Evolutionary conservation across 1,284 basidiomycete species (phyloP), one percentile per base, ranked within the genome.

Genomic region (Leccinum variabile): DNA sequence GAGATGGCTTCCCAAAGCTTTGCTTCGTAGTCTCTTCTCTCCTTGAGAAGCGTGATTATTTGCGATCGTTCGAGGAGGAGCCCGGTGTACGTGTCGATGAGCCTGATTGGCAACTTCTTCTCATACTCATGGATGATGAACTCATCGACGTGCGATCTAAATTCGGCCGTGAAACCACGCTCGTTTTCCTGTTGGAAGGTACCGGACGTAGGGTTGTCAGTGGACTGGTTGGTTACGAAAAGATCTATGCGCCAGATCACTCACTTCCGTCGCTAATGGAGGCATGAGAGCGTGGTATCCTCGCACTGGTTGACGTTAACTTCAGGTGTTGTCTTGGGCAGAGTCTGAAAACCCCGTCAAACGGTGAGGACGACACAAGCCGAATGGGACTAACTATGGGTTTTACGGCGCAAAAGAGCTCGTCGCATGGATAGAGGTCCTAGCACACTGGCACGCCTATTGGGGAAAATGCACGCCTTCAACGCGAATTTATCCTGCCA

Each of bases 31-130:
- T 68, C 67, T 22, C 11, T 55, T 18, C 67, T 58, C 13, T 11
- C 11, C 41, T 62, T 60, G 44, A 68, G 69, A 37, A 68, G 61
- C 5, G 62, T 54, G 33, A 63, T 56, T 32, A 68, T 62, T 11
- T 70, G 62, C 2, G 39, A 67, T 39, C 13, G 59, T 16, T 66
- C 66, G 18, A 71, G 33, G 54, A 73, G 61, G 59, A 68, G 60
- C 5, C 68, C 71, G 2, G 67, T 70, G n/a, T 70, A 70, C 1
- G 69, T 72, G 55, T 70, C 71, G 30, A 50, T 54, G 41, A 70
- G 67, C 60, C 71, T 66, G 55, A 70, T 54, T 1, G 69, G 69
- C 67, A 73, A 70, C 14, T 70, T 69, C 1, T 54, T 63, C 7
- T 54, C 57, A 5, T 67, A 70, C 16, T 67, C 61, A 52, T 59